A percentile compares a stretch with the other conserved stretches of the same genome.
These are phyloP conservation scores for Orbilia blumenaviensis DNA, from an alignment of 2,329 filamentous ascomycete species.

Conservation along the genomic window DNA sequence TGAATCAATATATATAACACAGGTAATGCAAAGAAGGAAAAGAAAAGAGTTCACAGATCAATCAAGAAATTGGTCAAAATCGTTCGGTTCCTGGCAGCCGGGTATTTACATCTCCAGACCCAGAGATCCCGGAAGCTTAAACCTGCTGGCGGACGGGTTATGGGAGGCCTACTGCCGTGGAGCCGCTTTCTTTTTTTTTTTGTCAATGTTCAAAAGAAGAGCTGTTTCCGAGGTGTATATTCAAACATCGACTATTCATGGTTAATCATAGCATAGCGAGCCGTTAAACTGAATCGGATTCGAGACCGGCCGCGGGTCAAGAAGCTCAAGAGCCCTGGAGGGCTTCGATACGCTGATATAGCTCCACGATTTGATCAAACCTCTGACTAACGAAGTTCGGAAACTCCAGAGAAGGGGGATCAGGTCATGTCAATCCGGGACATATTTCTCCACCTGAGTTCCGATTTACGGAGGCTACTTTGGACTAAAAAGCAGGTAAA, in stretches of 20 bases:
- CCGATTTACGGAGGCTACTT: constrained; percentile 48
- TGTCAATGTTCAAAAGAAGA: constrained; percentile 20
- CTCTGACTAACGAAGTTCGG: not conserved
- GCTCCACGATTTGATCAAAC: constrained; percentile 26
- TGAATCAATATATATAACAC: not conserved
- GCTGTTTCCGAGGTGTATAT: constrained; percentile 22
- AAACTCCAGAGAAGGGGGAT: not conserved
- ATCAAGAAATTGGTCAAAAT: constrained; percentile 26
- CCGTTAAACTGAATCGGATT: constrained; percentile 17
- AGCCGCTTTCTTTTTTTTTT: not conserved
- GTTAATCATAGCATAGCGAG: constrained; percentile 1
- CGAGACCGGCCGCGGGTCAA: constrained; percentile 4
- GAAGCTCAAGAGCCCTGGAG: not conserved
- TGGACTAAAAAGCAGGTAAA: not conserved
- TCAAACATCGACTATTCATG: not conserved
- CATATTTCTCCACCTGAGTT: constrained; percentile 35
- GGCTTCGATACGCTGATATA: constrained; percentile 41
- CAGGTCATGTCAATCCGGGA: constrained; percentile 2
- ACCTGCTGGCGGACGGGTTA: not conserved
- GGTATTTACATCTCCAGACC: constrained; percentile 40
- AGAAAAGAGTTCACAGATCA: constrained; percentile 2
- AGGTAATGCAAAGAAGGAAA: not conserved
- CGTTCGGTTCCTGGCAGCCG: constrained; percentile 41
- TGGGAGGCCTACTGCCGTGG: not conserved
- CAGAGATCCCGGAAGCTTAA: constrained; percentile 23